Conservation (phyloP, 768 basidiomycete genomes). For the Rubroboletus pulcherrimus region DNA sequence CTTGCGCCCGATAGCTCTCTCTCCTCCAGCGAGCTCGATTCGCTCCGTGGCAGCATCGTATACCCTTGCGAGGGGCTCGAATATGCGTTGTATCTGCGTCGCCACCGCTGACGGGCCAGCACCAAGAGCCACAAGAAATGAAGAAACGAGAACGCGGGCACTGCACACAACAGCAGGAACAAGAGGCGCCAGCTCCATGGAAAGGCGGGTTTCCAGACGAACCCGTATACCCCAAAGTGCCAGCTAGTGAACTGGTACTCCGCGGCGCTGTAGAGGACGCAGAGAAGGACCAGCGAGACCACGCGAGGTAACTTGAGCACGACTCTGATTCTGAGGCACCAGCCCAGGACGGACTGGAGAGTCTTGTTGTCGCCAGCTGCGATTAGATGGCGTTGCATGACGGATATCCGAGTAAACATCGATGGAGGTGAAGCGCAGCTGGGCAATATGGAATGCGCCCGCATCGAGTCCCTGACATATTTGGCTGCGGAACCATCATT, state of each 20-base stretch:
- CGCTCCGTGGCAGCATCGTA: slow-evolving; percentile 8
- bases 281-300: not conserved
- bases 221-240: slow-evolving; percentile 1
- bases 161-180: slow-evolving; percentile 9
- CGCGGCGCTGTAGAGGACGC: slow-evolving; percentile 3
- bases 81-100: not conserved
- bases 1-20: not conserved
- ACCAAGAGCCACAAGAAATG: slow-evolving; percentile 7
- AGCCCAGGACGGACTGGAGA: not conserved
- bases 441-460: not conserved
- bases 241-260: slow-evolving; percentile 8
- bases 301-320: not conserved
- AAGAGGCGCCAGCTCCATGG: slow-evolving; percentile 19
- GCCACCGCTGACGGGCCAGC: not conserved
- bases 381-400: not conserved
- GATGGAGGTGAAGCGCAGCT: not conserved
- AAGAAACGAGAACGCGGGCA: slow-evolving; percentile 9
- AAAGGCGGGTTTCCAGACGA: slow-evolving; percentile 18
- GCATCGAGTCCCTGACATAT: not conserved
- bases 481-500: no score
- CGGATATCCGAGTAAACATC: not conserved
- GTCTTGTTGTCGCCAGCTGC: not conserved
- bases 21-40: slow-evolving; percentile 4
- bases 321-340: not conserved
- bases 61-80: slow-evolving; percentile 1